Percentiles rank a stretch among this genome's conserved stretches.
These are phyloP conservation scores for Kodamaea plutei DNA, from an alignment of 1,139 yeast genomes.

Conservation along the genomic window DNA sequence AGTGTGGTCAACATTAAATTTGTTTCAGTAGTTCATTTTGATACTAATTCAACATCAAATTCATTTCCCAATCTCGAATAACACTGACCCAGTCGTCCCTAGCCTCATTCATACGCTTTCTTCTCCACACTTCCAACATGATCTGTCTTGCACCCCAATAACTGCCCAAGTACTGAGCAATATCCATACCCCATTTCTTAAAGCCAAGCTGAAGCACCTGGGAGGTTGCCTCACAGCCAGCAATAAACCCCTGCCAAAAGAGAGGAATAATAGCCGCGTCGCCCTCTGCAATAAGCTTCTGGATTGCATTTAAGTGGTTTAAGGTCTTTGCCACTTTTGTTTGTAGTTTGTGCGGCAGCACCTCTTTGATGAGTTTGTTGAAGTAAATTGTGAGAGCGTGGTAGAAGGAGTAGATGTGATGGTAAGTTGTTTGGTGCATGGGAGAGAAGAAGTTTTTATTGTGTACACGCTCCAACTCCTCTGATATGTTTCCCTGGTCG, in stretches of 20 bases:
- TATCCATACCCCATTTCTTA: conserved; percentile 76
- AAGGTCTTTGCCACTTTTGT: conserved; percentile 59
- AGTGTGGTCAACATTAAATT: too few species aligned
- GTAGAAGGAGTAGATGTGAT: conserved; percentile 78
- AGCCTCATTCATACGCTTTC: conserved; percentile 56
- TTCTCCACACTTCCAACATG: conserved; percentile 82
- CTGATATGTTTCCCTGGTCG: conserved; percentile 16
- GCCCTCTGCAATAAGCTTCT: conserved; percentile 49
- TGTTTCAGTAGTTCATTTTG: too few species aligned
- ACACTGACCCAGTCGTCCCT: conserved; percentile 77
- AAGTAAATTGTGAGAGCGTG: conserved; percentile 74
- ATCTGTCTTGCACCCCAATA: conserved; percentile 85
- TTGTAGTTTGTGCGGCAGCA: conserved; percentile 51
- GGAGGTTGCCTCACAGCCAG: conserved; percentile 78
- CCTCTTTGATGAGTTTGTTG: conserved; percentile 59
- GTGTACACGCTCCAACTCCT: conserved; percentile 10
- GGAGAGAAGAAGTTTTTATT: conserved; percentile 43
- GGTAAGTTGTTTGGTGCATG: conserved; percentile 72
- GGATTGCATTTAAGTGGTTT: conserved; percentile 62
- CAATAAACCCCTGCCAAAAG: conserved; percentile 87
- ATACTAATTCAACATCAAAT: conserved; percentile 59
- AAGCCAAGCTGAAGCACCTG: conserved; percentile 58
- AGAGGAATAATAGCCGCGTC: conserved; percentile 67
- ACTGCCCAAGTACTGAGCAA: conserved; percentile 72
- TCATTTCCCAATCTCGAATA: conserved; percentile 80